These are phyloP conservation scores for Pichia norvegensis DNA, from an alignment of 1,139 yeast species.

Conservation along the genomic window DNA sequence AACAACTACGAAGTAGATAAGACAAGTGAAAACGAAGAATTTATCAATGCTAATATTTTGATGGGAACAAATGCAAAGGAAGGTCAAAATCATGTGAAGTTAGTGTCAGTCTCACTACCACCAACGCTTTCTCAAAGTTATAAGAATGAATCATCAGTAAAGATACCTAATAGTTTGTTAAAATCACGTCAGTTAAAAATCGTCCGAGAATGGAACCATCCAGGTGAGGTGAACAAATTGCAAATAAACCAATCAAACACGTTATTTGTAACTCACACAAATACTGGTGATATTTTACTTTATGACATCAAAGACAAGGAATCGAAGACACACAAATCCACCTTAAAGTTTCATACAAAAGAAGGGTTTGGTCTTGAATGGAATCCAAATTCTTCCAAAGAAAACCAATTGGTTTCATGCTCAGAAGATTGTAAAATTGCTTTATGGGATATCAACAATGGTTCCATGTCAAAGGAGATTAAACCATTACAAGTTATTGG, in stretches of 20 bases:
- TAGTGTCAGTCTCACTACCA: conserved; percentile 30
- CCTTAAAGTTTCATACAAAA: conserved; percentile 50
- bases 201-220: conserved; percentile 42
- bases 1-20: conserved; percentile 33
- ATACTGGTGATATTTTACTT: conserved; percentile 41
- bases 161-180: conserved; percentile 9
- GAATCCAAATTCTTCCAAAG: conserved; percentile 32
- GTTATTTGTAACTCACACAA: conserved; percentile 43
- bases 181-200: conserved; percentile 30
- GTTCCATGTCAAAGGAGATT: conserved; percentile 14
- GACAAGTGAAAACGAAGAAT: conserved; percentile 27
- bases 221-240: conserved; percentile 47
- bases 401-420: conserved; percentile 48
- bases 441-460: conserved; percentile 53
- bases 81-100: conserved; percentile 37
- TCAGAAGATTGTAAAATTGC: conserved; percentile 62
- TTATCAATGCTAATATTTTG: conserved; percentile 37
- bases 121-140: conserved; percentile 7
- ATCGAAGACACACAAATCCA: conserved; percentile 23
- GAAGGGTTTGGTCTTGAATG: conserved; percentile 73
- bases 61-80: conserved; percentile 43
- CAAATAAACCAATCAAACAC: conserved; percentile 34
- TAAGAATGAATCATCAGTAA: background rate
- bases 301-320: conserved; percentile 28
- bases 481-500: conserved; percentile 39